Evolutionary conservation across 2,329 filamentous ascomycete species (phyloP).

Genomic region (Shiraia bambusicola): DNA sequence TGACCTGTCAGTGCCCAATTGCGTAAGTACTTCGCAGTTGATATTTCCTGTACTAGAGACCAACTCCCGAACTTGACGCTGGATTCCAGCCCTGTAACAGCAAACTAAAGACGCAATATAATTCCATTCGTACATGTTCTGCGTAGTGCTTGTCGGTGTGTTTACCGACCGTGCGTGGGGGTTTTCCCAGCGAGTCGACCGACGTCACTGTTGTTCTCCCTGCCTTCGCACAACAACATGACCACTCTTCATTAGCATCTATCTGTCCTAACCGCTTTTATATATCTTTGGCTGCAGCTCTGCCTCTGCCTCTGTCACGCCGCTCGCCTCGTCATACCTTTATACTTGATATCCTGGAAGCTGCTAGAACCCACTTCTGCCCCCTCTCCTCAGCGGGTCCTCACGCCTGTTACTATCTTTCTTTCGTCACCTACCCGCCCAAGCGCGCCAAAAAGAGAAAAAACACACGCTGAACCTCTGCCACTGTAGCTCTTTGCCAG

Average conservation of each 20-base stretch:
- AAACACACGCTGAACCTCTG: no score
- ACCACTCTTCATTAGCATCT: slow-evolving; percentile 7
- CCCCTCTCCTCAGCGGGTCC: slow-evolving; percentile 25
- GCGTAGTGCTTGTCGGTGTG: slow-evolving; percentile 6
- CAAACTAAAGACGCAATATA: no score
- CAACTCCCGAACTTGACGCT: neutral
- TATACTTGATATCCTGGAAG: slow-evolving; percentile 32
- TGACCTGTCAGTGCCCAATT: slow-evolving; percentile 13
- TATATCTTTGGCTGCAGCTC: no score
- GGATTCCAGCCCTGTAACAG: no score
- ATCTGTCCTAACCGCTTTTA: slow-evolving; percentile 10
- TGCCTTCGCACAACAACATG: slow-evolving; percentile 5
- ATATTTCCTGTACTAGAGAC: no score
- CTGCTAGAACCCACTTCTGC: slow-evolving; percentile 30
- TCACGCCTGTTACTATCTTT: slow-evolving; percentile 26
- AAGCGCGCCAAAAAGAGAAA: no score
- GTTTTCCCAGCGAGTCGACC: slow-evolving; percentile 12
- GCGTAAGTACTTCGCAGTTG: slow-evolving; percentile 5
- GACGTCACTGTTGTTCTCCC: slow-evolving; percentile 27
- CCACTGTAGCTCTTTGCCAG: neutral
- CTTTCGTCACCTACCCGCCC: slow-evolving; percentile 32
- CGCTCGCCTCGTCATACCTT: no score
- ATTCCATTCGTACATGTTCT: no score
- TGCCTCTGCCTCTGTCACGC: no score
- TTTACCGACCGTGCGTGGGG: neutral